Base-by-base conservation (phyloP, 768 basidiomycete genomes). In the Podaxis sp. region DNA sequence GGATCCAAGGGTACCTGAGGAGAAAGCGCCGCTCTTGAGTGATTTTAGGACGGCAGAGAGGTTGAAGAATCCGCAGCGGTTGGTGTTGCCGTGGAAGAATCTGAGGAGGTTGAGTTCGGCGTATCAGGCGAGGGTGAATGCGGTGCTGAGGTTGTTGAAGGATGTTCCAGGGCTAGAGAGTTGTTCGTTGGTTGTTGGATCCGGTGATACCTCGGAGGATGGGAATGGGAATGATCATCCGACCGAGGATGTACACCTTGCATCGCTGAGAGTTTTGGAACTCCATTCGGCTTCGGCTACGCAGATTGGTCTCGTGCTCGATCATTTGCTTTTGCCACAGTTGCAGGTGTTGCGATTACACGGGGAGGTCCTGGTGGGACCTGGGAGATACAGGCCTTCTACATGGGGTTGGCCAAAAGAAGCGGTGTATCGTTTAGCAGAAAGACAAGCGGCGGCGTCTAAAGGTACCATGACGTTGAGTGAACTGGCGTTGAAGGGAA, bases 11-110 rank as follows among this genome's bases (percentile, higher is more conserved):
- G 38, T 55, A 17, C 11, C 36, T 22, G 36, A 8, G 22, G 54
- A 55, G 36, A 55, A 40, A n/a, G 54, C 54, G 30, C 54, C 19
- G 54, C n/a, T 24, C 39, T 40, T 55, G 36, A 39, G 36, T 7
- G 54, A 55, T 55, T 55, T 55, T 40, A 55, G 54, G 54, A 39
- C 36, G 19, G 54, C 36, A 11, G 39, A 39, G 9, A 24, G n/a
- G 19, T 24, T 24, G 12, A 17, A 19, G 54, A 19, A 55, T 39
- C 54, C 54, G 3, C 36, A 15, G 12, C 8, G 19, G 39, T 40
- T 40, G 36, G 54, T n/a, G 30, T 19, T 55, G 19, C 54, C 22
- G n/a, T 55, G 54, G 54, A 36, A 38, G 7, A 55, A 55, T 22
- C 36, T 55, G 11, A 55, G 36, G 38, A 38, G 39, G n/a, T n/a